Evolutionary conservation across 345 rosid genomes (phyloP).

Genomic region (Lepidium sativum): DNA sequence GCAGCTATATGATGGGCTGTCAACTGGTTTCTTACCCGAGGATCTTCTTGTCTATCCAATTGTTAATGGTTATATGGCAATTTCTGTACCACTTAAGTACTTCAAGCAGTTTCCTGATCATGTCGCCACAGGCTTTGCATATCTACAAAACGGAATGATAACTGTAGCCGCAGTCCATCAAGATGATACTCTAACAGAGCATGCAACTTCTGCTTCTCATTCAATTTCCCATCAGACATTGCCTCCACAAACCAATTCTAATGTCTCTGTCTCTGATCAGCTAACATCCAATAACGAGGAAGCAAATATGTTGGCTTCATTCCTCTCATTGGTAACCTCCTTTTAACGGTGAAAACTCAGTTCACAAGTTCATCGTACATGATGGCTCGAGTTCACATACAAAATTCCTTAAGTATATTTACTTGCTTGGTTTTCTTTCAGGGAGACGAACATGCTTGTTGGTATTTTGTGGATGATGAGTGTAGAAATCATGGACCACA

Average conservation of each 20-base stretch:
- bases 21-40: slow-evolving; percentile 73
- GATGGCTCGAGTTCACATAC: slow-evolving; percentile 12
- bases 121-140: slow-evolving; percentile 70
- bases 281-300: slow-evolving; percentile 25
- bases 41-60: slow-evolving; percentile 85
- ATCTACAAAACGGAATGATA: slow-evolving; percentile 32
- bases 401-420: background rate
- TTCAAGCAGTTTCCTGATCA: slow-evolving; percentile 89
- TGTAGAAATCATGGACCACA: slow-evolving; percentile 79
- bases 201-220: slow-evolving; percentile 23
- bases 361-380: slow-evolving; percentile 3
- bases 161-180: slow-evolving; percentile 18
- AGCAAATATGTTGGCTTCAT: slow-evolving; percentile 16
- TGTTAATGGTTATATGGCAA: slow-evolving; percentile 45
- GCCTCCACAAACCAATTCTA: slow-evolving; percentile 22
- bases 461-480: slow-evolving; percentile 68
- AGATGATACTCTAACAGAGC: slow-evolving; percentile 22
- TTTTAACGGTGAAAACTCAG: slow-evolving; percentile 12
- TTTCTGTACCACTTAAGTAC: slow-evolving; percentile 72
- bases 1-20: slow-evolving; percentile 73
- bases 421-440: slow-evolving; percentile 20
- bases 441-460: slow-evolving; percentile 61
- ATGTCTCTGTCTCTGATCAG: slow-evolving; percentile 25
- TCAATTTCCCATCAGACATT: slow-evolving; percentile 26
- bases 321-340: slow-evolving; percentile 43